These are phyloP conservation scores for Blastosporella zonata DNA, from an alignment of 1,284 basidiomycete species.

Conservation along the genomic window DNA sequence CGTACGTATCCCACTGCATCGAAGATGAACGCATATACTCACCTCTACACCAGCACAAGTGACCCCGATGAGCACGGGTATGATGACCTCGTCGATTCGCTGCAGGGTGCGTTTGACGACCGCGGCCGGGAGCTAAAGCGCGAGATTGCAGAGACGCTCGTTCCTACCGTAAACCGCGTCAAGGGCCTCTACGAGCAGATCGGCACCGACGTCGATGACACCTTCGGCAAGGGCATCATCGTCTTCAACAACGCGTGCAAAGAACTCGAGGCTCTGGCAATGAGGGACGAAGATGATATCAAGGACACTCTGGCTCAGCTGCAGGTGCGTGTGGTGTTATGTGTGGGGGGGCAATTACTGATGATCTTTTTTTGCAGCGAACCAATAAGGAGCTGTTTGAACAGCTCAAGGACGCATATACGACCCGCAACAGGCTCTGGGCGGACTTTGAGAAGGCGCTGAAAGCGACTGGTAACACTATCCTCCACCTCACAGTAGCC, in stretches of 20 bases:
- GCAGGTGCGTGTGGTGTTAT: slow-evolving; percentile 31
- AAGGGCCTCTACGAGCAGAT: slow-evolving; percentile 40
- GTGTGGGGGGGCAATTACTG: background rate
- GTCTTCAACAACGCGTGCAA: slow-evolving; percentile 55
- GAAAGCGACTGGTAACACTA: slow-evolving; percentile 40
- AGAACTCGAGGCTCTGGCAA: slow-evolving; percentile 41
- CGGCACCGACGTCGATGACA: slow-evolving; percentile 46
- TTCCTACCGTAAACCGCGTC: slow-evolving; percentile 50
- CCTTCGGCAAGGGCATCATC: slow-evolving; percentile 44
- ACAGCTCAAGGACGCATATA: slow-evolving; percentile 45
- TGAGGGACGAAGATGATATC: slow-evolving; percentile 42
- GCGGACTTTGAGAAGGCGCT: slow-evolving; percentile 37
- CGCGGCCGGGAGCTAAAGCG: slow-evolving; percentile 42
- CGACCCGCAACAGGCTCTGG: slow-evolving; percentile 45
- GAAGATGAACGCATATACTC: slow-evolving; percentile 18
- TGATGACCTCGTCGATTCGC: slow-evolving; percentile 40
- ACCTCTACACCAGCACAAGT: slow-evolving; percentile 18
- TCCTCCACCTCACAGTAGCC: background rate
- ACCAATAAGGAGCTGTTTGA: slow-evolving; percentile 33
- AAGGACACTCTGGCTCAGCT: slow-evolving; percentile 35
- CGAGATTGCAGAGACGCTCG: slow-evolving; percentile 48
- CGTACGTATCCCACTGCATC: slow-evolving; percentile 24
- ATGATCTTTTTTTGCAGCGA: slow-evolving; percentile 18
- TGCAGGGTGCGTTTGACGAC: slow-evolving; percentile 46
- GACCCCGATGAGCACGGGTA: slow-evolving; percentile 34